Conservation (phyloP, 2,329 filamentous ascomycete genomes). For the Geoglossum cookeanum region DNA sequence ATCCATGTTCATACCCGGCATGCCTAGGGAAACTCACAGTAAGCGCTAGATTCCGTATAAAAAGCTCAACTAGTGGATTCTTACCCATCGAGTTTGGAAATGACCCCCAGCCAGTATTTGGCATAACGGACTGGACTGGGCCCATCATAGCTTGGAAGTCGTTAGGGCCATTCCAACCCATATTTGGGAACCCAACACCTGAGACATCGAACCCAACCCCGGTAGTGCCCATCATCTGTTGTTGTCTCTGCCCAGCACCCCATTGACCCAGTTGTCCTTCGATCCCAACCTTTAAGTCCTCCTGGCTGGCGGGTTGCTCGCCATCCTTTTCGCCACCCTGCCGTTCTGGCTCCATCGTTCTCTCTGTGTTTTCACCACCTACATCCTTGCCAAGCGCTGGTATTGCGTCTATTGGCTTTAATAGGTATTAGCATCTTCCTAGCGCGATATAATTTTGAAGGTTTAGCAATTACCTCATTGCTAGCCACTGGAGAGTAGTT, state of each 20-base stretch:
- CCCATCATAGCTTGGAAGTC: conserved; percentile 62
- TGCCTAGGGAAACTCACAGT: conserved; percentile 30
- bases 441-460: neutral
- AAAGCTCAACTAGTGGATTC: conserved; percentile 23
- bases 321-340: neutral
- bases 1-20: conserved; percentile 75
- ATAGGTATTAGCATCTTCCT: neutral
- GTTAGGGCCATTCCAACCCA: conserved; percentile 40
- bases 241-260: neutral
- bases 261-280: neutral
- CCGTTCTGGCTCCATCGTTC: neutral
- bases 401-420: neutral
- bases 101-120: conserved; percentile 48
- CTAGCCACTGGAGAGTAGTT: neutral
- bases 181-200: conserved; percentile 29
- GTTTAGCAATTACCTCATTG: neutral
- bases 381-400: neutral
- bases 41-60: neutral
- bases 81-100: conserved; percentile 84
- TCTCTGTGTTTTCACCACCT: neutral
- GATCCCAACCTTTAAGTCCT: neutral
- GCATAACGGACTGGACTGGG: conserved; percentile 30
- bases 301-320: neutral
- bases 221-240: conserved; percentile 2
- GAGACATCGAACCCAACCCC: neutral